Conservation (phyloP, 1,284 basidiomycete genomes). For the Sporisorium graminicola region DNA sequence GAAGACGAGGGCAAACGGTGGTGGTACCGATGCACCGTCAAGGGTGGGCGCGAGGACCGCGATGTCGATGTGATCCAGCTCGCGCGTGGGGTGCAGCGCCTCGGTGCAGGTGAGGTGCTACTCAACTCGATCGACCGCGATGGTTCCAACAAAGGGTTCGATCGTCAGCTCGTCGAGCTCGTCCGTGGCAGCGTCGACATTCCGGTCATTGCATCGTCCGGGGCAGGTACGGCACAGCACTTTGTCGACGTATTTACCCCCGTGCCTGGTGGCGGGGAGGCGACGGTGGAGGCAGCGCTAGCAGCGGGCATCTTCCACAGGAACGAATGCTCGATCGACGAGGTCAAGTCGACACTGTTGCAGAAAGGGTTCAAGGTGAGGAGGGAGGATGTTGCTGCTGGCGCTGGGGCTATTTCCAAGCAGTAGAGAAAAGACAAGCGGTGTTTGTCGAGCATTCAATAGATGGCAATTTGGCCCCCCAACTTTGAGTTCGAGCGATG, state of each 20-base stretch:
- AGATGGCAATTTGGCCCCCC: too few relatives aligned
- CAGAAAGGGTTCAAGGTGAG: conserved; percentile 57
- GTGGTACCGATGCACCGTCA: conserved; percentile 99
- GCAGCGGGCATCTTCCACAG: conserved; percentile 99
- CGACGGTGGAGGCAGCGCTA: conserved; percentile 85
- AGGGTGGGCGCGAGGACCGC: conserved; percentile 88
- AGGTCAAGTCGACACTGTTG: conserved; percentile 69
- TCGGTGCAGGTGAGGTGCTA: conserved; percentile 95
- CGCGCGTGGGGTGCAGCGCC: conserved; percentile 84
- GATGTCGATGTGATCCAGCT: conserved; percentile 93
- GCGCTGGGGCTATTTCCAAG: conserved; percentile 50
- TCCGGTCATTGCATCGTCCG: conserved; percentile 94
- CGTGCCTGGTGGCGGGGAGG: conserved; percentile 42
- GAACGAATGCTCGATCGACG: conserved; percentile 79
- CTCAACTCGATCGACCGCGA: conserved; percentile 98
- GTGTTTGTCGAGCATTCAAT: not conserved
- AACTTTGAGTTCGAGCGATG: too few relatives aligned
- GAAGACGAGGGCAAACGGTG: conserved; percentile 76
- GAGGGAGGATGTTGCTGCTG: conserved; percentile 46
- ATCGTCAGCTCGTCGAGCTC: conserved; percentile 81
- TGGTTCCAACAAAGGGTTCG: conserved; percentile 92
- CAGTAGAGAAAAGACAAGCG: conserved; percentile 11
- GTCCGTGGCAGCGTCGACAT: conserved; percentile 84
- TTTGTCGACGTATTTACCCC: conserved; percentile 79
- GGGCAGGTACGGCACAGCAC: conserved; percentile 82